Conservation (phyloP, 345 rosid species). For the Fremontodendron californicum region DNA sequence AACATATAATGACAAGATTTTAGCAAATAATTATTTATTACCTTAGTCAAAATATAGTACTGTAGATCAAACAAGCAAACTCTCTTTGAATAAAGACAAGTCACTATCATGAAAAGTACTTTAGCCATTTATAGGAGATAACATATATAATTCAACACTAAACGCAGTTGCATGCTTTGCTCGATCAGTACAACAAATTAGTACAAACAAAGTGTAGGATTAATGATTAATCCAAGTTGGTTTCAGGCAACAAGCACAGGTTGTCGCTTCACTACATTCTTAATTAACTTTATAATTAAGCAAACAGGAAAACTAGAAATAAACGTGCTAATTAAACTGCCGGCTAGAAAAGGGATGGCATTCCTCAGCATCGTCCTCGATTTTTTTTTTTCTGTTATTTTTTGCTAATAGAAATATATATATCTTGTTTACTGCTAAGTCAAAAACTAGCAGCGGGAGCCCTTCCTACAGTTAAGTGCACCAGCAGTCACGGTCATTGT, state of each 20-base stretch:
- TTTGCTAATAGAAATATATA: neutral
- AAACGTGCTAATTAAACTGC: neutral
- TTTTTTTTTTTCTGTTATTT: neutral
- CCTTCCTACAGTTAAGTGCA: slow-evolving; percentile 48
- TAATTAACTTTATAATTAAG: neutral
- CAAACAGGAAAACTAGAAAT: neutral
- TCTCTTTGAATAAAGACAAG: neutral
- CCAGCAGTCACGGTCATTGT: slow-evolving; percentile 60
- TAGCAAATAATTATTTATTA: neutral
- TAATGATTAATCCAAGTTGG: neutral
- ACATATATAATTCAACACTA: neutral
- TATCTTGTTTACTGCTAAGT: neutral
- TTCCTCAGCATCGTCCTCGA: neutral
- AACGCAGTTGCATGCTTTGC: neutral
- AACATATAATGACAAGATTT: neutral
- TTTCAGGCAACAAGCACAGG: neutral
- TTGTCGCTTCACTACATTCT: neutral
- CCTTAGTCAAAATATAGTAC: no score
- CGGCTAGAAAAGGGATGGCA: neutral
- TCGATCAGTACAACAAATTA: neutral
- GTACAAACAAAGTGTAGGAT: neutral
- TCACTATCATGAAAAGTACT: neutral
- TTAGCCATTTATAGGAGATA: neutral
- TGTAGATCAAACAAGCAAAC: neutral
- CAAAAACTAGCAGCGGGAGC: slow-evolving; percentile 44